Evolutionary conservation across 495 filamentous ascomycete species (phyloP), one percentile per base, ranked within the genome.

Genomic region (Talaromyces proteolyticus): DNA sequence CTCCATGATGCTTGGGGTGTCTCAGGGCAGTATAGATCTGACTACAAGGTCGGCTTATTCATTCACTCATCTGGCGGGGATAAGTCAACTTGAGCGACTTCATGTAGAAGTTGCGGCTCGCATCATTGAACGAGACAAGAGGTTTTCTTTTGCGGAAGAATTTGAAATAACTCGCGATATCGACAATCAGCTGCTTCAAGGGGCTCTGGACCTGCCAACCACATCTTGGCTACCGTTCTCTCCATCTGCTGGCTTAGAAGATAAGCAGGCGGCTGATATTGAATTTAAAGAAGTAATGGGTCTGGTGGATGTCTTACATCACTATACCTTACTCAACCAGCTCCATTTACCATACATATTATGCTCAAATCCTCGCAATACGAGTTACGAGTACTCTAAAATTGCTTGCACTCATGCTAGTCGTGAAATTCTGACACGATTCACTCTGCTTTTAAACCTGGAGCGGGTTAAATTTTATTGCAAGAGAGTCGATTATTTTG

Each of bases 401-500:
- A 59, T 65, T 17, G 64, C 63, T 11, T 68, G 69, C n/a, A 52
- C 78, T 0, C 69, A 71, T 53, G 57, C 70, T 65, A 65, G 69
- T 6, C 64, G 75, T 1, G 69, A 74, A 45, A 62, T 77, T 49
- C 57, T 81, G n/a, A 57, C 54, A 0, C 64, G 66, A 14, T 81
- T 70, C 46, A 61, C 66, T 25, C 23, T 51, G 18, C 55, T 78
- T 18, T 68, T 73, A 29, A 51, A 51, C 24, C 54, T 49, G 7
- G 67, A 64, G 36, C 55, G 57, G 2, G 53, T 49, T 3, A 50
- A 62, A 12, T 66, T 67, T 49, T 65, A 67, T 52, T 80, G 76
- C 58, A 74, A 77, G 44, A 59, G 72, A 6, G 54, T 69, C 10
- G 77, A 81, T 43, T 80, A 75, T 44, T 63, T 74, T 39, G 74